phyloP scores from a whole-genome alignment of 179 eudicot species.

The Drosera spatulata region DNA sequence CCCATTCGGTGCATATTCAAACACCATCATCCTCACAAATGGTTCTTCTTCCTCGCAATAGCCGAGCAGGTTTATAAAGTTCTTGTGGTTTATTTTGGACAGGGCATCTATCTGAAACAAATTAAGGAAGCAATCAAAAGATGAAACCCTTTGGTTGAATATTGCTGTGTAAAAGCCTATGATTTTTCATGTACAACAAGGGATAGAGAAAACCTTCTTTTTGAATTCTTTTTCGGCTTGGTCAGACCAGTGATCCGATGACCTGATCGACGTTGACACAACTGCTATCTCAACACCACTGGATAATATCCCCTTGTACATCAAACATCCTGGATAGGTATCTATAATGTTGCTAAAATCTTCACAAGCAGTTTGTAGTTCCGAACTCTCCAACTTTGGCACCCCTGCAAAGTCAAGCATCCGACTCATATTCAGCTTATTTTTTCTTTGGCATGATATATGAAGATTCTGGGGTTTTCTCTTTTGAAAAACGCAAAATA shows the following conservation, averaged over 20 bases:
- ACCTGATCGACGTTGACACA: slow-evolving; percentile 47
- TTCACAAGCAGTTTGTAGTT: slow-evolving; percentile 94
- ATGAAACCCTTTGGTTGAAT: background rate
- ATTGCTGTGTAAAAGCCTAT: too few relatives aligned
- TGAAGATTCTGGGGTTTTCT: too few relatives aligned
- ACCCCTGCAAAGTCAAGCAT: slow-evolving; percentile 44
- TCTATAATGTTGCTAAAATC: slow-evolving; percentile 92
- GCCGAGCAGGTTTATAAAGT: slow-evolving; percentile 83
- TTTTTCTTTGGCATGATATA: too few relatives aligned
- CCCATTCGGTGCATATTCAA: slow-evolving; percentile 90
- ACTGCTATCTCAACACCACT: slow-evolving; percentile 94
- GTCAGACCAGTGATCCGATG: slow-evolving; percentile 57
- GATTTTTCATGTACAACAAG: background rate
- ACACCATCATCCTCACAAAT: slow-evolving; percentile 90
- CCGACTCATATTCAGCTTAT: too few relatives aligned
- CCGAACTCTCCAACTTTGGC: slow-evolving; percentile 63
- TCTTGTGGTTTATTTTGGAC: slow-evolving; percentile 86
- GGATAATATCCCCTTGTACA: slow-evolving; percentile 86
- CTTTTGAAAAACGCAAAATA: slow-evolving; percentile 8
- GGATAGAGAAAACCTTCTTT: slow-evolving; percentile 44
- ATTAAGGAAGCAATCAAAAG: background rate
- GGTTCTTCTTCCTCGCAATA: slow-evolving; percentile 87
- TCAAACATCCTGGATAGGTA: slow-evolving; percentile 38
- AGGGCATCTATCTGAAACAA: slow-evolving; percentile 48
- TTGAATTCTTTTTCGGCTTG: slow-evolving; percentile 52